A percentile compares a stretch with the other conserved stretches of the same genome.
Conservation (phyloP, 2,329 filamentous ascomycete species). For the Colletotrichum sp. region DNA sequence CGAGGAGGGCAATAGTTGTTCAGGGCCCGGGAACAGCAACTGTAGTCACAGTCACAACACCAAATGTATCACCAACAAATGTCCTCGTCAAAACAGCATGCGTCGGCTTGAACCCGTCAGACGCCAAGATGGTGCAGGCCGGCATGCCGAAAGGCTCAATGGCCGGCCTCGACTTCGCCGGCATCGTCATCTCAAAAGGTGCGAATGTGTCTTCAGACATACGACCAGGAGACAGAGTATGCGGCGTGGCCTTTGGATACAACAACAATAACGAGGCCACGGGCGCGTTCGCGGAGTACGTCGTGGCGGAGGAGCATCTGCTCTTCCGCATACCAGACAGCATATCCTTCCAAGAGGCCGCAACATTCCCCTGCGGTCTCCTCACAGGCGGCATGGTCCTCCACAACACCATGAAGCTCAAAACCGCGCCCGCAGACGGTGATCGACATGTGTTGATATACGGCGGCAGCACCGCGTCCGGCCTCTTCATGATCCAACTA, state of each 20-base stretch:
- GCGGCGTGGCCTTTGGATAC: slow-evolving; percentile 27
- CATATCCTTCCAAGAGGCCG: slow-evolving; percentile 28
- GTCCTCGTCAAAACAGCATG: slow-evolving; percentile 29
- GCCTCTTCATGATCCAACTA: slow-evolving; percentile 45
- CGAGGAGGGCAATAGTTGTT: background rate
- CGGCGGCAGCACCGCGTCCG: slow-evolving; percentile 48
- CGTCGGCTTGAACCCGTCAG: slow-evolving; percentile 40
- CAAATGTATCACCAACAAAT: background rate
- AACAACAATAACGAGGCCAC: slow-evolving; percentile 20
- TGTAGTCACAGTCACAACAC: background rate
- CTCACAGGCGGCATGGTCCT: background rate
- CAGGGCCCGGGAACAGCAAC: background rate
- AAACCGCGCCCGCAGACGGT: slow-evolving; percentile 15
- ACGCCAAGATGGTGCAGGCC: slow-evolving; percentile 36
- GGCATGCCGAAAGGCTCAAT: slow-evolving; percentile 31
- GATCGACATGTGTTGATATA: slow-evolving; percentile 43
- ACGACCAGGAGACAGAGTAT: slow-evolving; percentile 30
- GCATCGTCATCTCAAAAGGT: slow-evolving; percentile 32
- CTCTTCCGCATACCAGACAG: slow-evolving; percentile 28
- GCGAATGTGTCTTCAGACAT: slow-evolving; percentile 28
- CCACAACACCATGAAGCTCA: slow-evolving; percentile 31
- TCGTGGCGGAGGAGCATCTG: slow-evolving; percentile 24
- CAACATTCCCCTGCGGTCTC: slow-evolving; percentile 21
- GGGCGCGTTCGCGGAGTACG: slow-evolving; percentile 36
- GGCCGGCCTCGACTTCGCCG: slow-evolving; percentile 38